phyloP scores from a whole-genome alignment of 192 early-diverging fungal genomes.

The Entomortierella parvispora region DNA sequence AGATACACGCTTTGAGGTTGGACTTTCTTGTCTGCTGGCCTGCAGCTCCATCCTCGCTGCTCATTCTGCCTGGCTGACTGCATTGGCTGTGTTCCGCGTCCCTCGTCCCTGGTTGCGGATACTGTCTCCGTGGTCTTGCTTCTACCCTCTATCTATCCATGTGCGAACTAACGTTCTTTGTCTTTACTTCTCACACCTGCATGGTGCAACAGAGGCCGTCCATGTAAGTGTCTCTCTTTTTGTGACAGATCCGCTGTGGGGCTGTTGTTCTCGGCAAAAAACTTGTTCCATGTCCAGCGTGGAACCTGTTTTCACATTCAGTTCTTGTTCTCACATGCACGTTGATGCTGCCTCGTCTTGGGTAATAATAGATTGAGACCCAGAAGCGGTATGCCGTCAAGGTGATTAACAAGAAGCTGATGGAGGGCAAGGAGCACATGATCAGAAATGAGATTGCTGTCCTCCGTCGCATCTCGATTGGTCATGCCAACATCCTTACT shows the following conservation, averaged over 20 bases:
- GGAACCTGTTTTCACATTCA: no score
- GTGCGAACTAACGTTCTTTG: neutral
- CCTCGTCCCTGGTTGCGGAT: no score
- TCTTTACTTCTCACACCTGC: conserved; percentile 2
- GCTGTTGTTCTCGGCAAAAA: neutral
- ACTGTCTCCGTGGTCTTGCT: no score
- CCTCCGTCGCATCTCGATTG: conserved; percentile 73
- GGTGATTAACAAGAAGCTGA: conserved; percentile 79
- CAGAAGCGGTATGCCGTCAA: conserved; percentile 81
- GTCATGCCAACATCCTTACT: conserved; percentile 76
- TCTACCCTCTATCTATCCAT: neutral
- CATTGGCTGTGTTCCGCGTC: neutral
- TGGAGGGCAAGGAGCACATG: conserved; percentile 75
- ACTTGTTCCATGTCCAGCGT: no score
- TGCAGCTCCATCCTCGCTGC: neutral
- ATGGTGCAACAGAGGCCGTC: conserved; percentile 65
- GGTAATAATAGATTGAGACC: conserved; percentile 64
- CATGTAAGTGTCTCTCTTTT: conserved; percentile 52
- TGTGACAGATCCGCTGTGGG: neutral
- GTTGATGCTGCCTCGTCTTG: neutral
- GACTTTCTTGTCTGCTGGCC: conserved; percentile 7
- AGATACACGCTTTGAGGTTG: no score
- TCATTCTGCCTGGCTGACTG: neutral
- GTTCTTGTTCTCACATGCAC: neutral
- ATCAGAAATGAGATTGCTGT: conserved; percentile 81